Evolutionary conservation across 1,139 yeast species (phyloP).

Genomic region (Pichia sp.): DNA sequence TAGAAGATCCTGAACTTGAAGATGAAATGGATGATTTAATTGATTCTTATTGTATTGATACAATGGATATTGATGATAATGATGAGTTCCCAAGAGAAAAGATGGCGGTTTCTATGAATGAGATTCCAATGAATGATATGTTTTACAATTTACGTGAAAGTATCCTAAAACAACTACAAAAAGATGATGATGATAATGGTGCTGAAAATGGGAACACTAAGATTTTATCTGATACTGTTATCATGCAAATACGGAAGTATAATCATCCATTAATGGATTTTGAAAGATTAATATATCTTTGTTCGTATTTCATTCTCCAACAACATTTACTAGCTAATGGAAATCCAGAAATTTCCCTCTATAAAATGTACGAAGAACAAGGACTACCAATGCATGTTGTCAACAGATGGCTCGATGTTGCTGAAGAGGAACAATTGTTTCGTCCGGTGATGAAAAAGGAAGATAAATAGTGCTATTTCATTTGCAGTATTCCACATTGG

Average conservation of each 20-base stretch:
- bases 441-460: background rate
- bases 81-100: background rate
- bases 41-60: slow-evolving; percentile 33
- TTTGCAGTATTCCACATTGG: too few species aligned
- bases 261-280: slow-evolving; percentile 8
- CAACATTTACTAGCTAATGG: slow-evolving; percentile 3
- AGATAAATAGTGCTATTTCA: background rate
- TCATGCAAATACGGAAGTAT: background rate
- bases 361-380: slow-evolving; percentile 4
- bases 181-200: background rate
- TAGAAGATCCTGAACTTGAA: slow-evolving; percentile 29
- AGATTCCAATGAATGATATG: slow-evolving; percentile 4
- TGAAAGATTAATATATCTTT: slow-evolving; percentile 9
- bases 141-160: slow-evolving; percentile 7
- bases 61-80: slow-evolving; percentile 1
- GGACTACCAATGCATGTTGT: slow-evolving; percentile 5
- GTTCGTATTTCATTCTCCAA: slow-evolving; percentile 3
- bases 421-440: background rate
- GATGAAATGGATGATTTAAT: slow-evolving; percentile 37
- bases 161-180: background rate
- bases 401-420: slow-evolving; percentile 5
- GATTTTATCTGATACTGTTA: background rate
- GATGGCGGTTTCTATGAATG: slow-evolving; percentile 7
- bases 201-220: background rate
- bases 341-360: background rate